These are phyloP conservation scores for Daldinia bambusicola DNA, from an alignment of 495 filamentous ascomycete species.

Conservation along the genomic window DNA sequence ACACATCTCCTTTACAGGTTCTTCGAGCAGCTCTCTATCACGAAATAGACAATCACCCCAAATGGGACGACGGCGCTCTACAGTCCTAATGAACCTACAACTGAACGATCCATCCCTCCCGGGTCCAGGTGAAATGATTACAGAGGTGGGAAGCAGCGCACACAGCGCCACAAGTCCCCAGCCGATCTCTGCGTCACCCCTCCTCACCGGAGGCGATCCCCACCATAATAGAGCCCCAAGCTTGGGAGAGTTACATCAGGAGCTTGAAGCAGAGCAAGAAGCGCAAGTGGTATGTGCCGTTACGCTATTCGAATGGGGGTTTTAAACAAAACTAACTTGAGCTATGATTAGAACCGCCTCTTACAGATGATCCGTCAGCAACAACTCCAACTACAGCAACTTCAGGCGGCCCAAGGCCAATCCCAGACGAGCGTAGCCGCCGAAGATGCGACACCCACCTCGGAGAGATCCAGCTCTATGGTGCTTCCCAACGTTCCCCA, in stretches of 20 bases:
- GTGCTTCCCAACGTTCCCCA: slow-evolving; percentile 47
- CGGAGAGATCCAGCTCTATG: slow-evolving; percentile 67
- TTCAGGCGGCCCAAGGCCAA: slow-evolving; percentile 62
- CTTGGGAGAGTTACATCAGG: slow-evolving; percentile 94
- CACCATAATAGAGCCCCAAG: slow-evolving; percentile 76
- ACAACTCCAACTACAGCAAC: slow-evolving; percentile 80
- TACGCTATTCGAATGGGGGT: neutral
- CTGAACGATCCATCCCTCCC: slow-evolving; percentile 73
- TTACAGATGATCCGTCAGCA: slow-evolving; percentile 89
- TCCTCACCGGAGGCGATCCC: slow-evolving; percentile 65
- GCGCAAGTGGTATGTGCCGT: slow-evolving; percentile 78
- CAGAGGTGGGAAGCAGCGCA: slow-evolving; percentile 50
- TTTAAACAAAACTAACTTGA: slow-evolving; percentile 16
- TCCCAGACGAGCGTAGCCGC: slow-evolving; percentile 62
- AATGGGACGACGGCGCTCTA: slow-evolving; percentile 70
- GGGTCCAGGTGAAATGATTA: slow-evolving; percentile 70
- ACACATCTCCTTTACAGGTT: slow-evolving; percentile 49
- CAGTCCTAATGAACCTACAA: slow-evolving; percentile 77
- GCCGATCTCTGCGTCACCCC: slow-evolving; percentile 66
- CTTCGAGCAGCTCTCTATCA: slow-evolving; percentile 64
- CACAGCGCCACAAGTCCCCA: slow-evolving; percentile 67
- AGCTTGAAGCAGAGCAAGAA: slow-evolving; percentile 94
- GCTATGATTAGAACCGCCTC: slow-evolving; percentile 78
- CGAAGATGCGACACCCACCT: slow-evolving; percentile 75
- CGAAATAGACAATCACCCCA: slow-evolving; percentile 66